Base-by-base conservation (phyloP, 257 asterid species). In the Paulownia fortunei region DNA sequence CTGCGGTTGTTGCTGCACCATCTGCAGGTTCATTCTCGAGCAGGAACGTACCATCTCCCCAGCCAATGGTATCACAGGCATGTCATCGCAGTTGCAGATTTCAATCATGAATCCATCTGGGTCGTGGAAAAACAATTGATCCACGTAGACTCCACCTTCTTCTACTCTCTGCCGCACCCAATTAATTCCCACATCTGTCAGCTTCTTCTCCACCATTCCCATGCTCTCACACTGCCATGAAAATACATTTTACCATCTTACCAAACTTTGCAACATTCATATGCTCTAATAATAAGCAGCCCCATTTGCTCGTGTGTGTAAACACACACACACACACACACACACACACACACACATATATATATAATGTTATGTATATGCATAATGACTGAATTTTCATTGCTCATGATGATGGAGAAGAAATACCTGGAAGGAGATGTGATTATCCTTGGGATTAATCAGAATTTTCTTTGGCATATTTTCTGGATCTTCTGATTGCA, bases 51-150 rank as follows among this genome's bases (percentile, higher is more conserved):
- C 91, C 76, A 93, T 76, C 80, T 87, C 97, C 19, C 93, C 96
- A 26, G 96, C 91, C 72, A 95, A 47, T 0, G 98, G 97, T 59
- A 95, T 32, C 39, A 93, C 82, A 11, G 99, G 97, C 16, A 95
- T 76, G 73, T 93, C 86, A 44, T 95, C 99, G 66, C 99, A 95
- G 84, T 95, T 91, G 87, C 99, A 95, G 55, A 95, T 93, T 74
- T 95, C 99, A 6, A 93, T 87, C 99, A 95, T 95, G 92, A 95
- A 95, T 0, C 97, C 99, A 34, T 93, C 98, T 0, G 99, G 98
- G 32, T 95, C 99, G 72, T 93, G 99, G 86, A 95, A 95, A 81
- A 95, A 95, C 6, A 95, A 71, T 66, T 95, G 99, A 44, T 95
- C 98, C 18, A 95, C 98, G 81, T 90, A 83, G 19, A 93, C 77